Conservation (phyloP, 1,139 yeast genomes). For the Geotrichum citri-aurantii region DNA sequence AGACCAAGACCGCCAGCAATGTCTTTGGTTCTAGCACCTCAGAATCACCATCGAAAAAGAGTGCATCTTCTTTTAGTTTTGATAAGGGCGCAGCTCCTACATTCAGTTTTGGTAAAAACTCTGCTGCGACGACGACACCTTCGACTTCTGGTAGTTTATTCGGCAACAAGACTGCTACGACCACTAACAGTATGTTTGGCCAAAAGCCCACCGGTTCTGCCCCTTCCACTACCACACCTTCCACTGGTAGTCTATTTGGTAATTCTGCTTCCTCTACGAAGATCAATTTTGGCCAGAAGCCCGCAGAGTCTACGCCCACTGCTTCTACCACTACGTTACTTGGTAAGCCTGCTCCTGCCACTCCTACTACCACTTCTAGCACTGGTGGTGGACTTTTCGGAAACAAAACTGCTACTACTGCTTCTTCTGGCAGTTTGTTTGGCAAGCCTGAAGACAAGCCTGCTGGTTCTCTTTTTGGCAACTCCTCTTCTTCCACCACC, state of each 20-base stretch:
- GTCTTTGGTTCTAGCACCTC: neutral
- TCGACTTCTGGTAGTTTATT: conserved; percentile 12
- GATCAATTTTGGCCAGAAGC: neutral
- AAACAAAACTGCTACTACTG: conserved; percentile 2
- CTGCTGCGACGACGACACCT: conserved; percentile 6
- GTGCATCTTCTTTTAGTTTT: neutral
- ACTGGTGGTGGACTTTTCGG: conserved; percentile 2
- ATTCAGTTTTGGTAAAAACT: conserved; percentile 4
- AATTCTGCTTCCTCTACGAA: neutral
- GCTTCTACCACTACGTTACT: conserved; percentile 5
- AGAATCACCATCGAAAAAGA: neutral
- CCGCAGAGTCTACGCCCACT: neutral
- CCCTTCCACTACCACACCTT: conserved; percentile 5
- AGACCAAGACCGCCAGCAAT: conserved; percentile 3
- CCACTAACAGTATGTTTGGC: neutral
- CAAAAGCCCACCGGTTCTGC: neutral
- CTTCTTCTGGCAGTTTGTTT: conserved; percentile 13
- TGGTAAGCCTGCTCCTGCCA: conserved; percentile 6
- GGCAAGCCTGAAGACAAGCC: conserved; percentile 8
- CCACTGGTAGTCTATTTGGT: neutral
- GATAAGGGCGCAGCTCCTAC: neutral
- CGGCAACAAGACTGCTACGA: conserved; percentile 6
- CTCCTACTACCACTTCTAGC: conserved; percentile 2
- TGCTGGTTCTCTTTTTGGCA: conserved; percentile 8
- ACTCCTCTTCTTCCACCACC: too few species aligned